phyloP scores from a whole-genome alignment of 257 asterid genomes.

The Solanum appendiculatum region DNA sequence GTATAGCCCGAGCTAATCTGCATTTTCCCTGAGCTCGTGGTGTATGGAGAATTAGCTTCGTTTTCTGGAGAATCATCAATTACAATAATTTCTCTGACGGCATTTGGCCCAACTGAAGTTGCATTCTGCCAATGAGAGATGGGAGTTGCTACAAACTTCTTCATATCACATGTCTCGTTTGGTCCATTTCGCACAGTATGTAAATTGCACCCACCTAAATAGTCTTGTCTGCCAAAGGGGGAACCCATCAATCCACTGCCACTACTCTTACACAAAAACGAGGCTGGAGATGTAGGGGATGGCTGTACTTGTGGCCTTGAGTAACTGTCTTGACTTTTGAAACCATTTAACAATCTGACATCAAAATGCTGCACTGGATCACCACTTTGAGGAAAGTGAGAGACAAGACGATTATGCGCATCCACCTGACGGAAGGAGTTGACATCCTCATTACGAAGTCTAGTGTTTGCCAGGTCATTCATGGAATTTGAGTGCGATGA shows the following conservation, averaged over 20 bases:
- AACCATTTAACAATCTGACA: constrained; percentile 25
- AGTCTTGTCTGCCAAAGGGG: constrained; percentile 15
- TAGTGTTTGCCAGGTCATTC: constrained; percentile 15
- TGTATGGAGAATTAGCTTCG: constrained; percentile 3
- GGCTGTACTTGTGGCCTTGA: constrained; percentile 13
- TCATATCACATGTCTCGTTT: constrained; percentile 13
- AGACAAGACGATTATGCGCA: constrained; percentile 13
- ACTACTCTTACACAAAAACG: constrained; percentile 17
- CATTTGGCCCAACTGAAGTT: constrained; percentile 11
- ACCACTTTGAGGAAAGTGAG: constrained; percentile 9
- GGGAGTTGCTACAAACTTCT: constrained; percentile 8
- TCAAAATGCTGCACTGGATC: constrained; percentile 20
- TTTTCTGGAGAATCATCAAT: constrained; percentile 39
- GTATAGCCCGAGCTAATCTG: constrained; percentile 12
- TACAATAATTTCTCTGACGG: constrained; percentile 26
- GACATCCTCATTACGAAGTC: constrained; percentile 14
- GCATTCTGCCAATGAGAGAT: constrained; percentile 2
- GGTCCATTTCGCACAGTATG: constrained; percentile 14
- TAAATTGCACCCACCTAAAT: constrained; percentile 15
- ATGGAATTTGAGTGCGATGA: constrained; percentile 12
- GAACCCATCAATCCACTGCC: constrained; percentile 17
- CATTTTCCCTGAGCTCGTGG: constrained; percentile 2
- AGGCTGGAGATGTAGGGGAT: constrained; percentile 17
- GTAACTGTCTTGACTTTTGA: constrained; percentile 11
- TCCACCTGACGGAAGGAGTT: constrained; percentile 12